Evolutionary conservation across 805 yeast species (phyloP).

Genomic region (Tetrapisispora taiwanensis): DNA sequence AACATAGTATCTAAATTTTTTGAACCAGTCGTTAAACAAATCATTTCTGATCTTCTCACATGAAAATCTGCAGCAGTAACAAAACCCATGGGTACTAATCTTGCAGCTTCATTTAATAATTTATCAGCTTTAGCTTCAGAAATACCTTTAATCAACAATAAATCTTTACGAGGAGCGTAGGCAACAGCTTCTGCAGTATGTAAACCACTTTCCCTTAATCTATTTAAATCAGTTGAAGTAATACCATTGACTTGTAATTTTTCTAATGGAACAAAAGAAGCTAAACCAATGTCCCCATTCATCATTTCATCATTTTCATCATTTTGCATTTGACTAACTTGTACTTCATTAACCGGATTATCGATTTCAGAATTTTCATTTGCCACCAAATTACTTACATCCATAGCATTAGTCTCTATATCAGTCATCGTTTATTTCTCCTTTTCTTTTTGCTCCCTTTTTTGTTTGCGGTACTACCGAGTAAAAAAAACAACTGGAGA

Average conservation of each 20-base stretch:
- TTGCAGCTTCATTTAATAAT: slow-evolving; percentile 70
- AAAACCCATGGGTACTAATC: slow-evolving; percentile 89
- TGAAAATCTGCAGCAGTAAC: slow-evolving; percentile 95
- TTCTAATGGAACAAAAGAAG: slow-evolving; percentile 28
- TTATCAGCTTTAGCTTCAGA: slow-evolving; percentile 93
- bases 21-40: slow-evolving; percentile 91
- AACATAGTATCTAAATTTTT: slow-evolving; percentile 83
- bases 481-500: too few relatives aligned
- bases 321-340: not conserved
- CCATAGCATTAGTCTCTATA: not conserved
- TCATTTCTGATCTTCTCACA: slow-evolving; percentile 77
- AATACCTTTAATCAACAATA: slow-evolving; percentile 77
- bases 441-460: not conserved
- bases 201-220: slow-evolving; percentile 71
- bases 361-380: not conserved
- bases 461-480: too few relatives aligned
- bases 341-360: not conserved
- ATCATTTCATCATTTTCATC: slow-evolving; percentile 17
- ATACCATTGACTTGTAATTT: slow-evolving; percentile 70
- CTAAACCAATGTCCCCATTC: slow-evolving; percentile 41
- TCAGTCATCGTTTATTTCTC: not conserved
- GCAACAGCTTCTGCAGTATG: slow-evolving; percentile 91
- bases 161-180: slow-evolving; percentile 75
- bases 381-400: not conserved
- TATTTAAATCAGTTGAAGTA: slow-evolving; percentile 63